These are phyloP conservation scores for Arctostaphylos glauca DNA, from an alignment of 148 eudicot genomes.

Conservation along the genomic window DNA sequence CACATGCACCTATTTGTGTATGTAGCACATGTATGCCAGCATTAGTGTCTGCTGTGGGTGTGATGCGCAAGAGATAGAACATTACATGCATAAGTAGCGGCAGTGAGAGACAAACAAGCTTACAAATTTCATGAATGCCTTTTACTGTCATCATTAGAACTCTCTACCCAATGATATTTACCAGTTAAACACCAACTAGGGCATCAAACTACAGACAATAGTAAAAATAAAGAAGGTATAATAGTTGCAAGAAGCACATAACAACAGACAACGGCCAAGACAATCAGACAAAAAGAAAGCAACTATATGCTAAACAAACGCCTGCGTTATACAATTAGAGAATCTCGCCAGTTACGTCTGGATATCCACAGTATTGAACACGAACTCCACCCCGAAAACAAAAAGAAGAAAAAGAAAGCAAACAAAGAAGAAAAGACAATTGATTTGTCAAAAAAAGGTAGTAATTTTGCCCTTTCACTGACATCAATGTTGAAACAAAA, in stretches of 20 bases:
- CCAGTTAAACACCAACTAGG: background rate
- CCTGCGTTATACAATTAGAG: no score
- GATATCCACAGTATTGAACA: background rate
- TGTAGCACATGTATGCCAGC: background rate
- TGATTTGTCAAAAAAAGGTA: background rate
- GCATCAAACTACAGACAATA: background rate
- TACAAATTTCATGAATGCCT: background rate
- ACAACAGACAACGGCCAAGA: background rate
- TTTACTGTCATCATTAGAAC: background rate
- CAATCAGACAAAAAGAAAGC: background rate
- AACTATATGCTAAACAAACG: background rate
- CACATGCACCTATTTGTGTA: background rate
- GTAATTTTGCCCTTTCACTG: no score
- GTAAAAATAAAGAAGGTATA: background rate
- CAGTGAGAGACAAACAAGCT: background rate
- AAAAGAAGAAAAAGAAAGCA: background rate
- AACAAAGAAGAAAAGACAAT: background rate
- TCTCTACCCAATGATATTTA: background rate
- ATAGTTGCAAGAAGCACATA: slow-evolving; percentile 3
- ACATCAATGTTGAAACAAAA: no score
- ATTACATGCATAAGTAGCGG: background rate
- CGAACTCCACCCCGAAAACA: background rate
- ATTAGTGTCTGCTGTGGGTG: background rate
- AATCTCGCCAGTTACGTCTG: background rate
- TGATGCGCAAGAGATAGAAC: background rate